A percentile compares a stretch with the other conserved stretches of the same genome.
Evolutionary conservation across 1,284 basidiomycete species (phyloP).

Genomic region (Cryptococcus floricola): DNA sequence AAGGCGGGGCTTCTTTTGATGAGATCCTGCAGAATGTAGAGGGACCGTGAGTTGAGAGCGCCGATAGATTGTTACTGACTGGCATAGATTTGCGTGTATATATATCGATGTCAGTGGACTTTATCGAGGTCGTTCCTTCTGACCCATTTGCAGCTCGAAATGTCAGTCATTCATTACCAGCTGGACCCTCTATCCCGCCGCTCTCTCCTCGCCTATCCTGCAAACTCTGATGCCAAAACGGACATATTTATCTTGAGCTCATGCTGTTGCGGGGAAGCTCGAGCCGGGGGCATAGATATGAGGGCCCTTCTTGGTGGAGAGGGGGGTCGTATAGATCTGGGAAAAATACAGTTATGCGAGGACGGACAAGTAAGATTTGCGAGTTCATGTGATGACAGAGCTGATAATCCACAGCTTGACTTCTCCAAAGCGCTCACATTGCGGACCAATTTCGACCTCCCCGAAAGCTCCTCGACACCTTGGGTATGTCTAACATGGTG

Average conservation of each 20-base stretch:
- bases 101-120: constrained; percentile 62
- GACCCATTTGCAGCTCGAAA: constrained; percentile 48
- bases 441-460: neutral
- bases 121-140: neutral
- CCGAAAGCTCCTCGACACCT: constrained; percentile 7
- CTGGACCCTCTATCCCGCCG: constrained; percentile 88
- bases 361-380: neutral
- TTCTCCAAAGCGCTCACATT: constrained; percentile 3
- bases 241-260: constrained; percentile 32
- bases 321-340: constrained; percentile 24
- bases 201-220: constrained; percentile 63
- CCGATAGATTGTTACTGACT: neutral
- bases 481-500: constrained; percentile 2
- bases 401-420: constrained; percentile 7
- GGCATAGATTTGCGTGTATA: constrained; percentile 70
- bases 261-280: constrained; percentile 16
- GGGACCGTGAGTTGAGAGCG: constrained; percentile 67
- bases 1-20: constrained; percentile 51
- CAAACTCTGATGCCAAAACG: neutral
- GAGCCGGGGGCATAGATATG: constrained; percentile 22
- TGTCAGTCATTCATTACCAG: constrained; percentile 63
- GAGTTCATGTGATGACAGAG: neutral
- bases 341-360: constrained; percentile 4
- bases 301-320: constrained; percentile 35
- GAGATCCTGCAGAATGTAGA: constrained; percentile 64